Conservation (phyloP, 768 basidiomycete genomes). For the Mycena galopus region DNA sequence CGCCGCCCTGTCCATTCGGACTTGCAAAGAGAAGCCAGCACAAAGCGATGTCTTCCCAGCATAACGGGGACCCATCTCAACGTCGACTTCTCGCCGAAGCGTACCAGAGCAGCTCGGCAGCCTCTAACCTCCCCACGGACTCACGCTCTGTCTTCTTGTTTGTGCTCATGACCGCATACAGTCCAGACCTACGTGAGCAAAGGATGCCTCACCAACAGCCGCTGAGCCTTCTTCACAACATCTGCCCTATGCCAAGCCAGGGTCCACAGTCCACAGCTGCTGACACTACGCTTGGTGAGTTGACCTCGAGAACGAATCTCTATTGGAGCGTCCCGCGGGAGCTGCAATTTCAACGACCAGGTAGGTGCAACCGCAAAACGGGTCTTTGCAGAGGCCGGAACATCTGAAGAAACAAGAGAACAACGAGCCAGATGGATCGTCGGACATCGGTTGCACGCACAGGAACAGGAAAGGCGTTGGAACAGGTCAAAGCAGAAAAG, state of each 20-base stretch:
- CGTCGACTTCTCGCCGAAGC: conserved; percentile 29
- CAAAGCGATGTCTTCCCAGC: conserved; percentile 21
- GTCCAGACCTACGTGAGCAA: conserved; percentile 5
- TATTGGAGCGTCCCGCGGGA: conserved; percentile 31
- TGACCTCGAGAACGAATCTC: conserved; percentile 37
- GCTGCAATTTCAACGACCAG: conserved; percentile 32
- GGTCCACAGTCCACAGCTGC: conserved; percentile 28
- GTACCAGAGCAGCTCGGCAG: conserved; percentile 32
- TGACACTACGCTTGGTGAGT: conserved; percentile 24
- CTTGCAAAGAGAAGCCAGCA: conserved; percentile 14
- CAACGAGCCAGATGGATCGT: conserved; percentile 23
- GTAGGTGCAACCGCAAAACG: conserved; percentile 25
- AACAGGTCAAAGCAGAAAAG: conserved; percentile 31
- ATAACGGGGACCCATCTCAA: conserved; percentile 22
- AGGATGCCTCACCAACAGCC: conserved; percentile 22
- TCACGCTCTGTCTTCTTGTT: conserved; percentile 27
- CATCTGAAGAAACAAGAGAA: conserved; percentile 21
- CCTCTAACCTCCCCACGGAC: conserved; percentile 19
- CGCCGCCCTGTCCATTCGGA: conserved; percentile 29
- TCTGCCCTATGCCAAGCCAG: conserved; percentile 32
- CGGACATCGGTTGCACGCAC: conserved; percentile 2
- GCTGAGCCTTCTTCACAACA: conserved; percentile 26
- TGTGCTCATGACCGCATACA: conserved; percentile 22
- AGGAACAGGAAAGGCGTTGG: conserved; percentile 17
- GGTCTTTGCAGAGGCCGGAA: conserved; percentile 28